Percentiles rank a stretch among this genome's conserved stretches.
Conservation (phyloP, 805 yeast genomes). For the Ogataea degrootiae region DNA sequence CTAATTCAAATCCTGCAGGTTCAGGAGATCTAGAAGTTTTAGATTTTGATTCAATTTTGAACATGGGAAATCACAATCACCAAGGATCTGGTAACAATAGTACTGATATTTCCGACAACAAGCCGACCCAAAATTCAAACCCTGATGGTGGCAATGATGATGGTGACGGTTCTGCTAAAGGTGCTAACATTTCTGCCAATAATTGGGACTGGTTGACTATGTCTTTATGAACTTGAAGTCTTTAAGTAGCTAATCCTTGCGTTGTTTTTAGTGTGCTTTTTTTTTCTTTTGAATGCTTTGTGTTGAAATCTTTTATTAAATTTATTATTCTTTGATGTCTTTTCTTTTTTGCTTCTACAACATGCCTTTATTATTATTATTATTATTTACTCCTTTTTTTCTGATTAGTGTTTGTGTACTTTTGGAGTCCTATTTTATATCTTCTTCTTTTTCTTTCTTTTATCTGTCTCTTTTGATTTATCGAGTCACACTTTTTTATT, state of each 20-base stretch:
- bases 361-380: too few species aligned
- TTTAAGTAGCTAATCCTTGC: neutral
- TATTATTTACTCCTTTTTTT: too few species aligned
- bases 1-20: neutral
- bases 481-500: too few species aligned
- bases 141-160: slow-evolving; percentile 5
- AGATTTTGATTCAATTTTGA: slow-evolving; percentile 22
- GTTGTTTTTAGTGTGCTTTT: neutral
- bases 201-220: slow-evolving; percentile 46
- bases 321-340: neutral
- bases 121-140: neutral
- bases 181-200: slow-evolving; percentile 8
- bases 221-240: slow-evolving; percentile 29
- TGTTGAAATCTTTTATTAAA: neutral
- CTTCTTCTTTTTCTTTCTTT: neutral
- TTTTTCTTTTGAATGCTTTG: neutral
- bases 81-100: slow-evolving; percentile 2
- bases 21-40: slow-evolving; percentile 11
- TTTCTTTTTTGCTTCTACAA: neutral
- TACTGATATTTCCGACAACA: slow-evolving; percentile 1
- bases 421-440: too few species aligned
- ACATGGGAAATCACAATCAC: slow-evolving; percentile 7
- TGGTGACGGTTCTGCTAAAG: slow-evolving; percentile 3
- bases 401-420: too few species aligned
- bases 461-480: neutral